A percentile compares a stretch with the other conserved stretches of the same genome.
Conservation (phyloP, 2,329 filamentous ascomycete genomes). For the Iodosphaeria phyllophila region DNA sequence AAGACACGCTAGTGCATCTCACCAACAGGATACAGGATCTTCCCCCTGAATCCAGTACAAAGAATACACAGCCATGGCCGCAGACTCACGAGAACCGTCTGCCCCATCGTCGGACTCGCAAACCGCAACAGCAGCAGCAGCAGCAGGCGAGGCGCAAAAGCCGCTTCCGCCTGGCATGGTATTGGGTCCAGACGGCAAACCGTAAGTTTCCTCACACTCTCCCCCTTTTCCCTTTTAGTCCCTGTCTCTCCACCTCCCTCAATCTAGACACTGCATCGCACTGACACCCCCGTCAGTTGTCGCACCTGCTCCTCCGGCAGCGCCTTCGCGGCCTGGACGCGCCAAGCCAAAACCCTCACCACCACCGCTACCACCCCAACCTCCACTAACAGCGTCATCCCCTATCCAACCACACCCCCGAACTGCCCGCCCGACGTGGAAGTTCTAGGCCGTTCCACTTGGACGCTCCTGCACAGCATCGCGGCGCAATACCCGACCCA, state of each 20-base stretch:
- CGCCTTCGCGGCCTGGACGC: slow-evolving; percentile 40
- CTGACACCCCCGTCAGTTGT: no score
- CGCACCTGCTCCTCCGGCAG: slow-evolving; percentile 50
- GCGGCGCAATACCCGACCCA: slow-evolving; percentile 65
- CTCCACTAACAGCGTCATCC: slow-evolving; percentile 11
- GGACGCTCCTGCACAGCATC: slow-evolving; percentile 87
- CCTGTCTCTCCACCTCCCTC: background rate
- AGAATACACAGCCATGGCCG: slow-evolving; percentile 14
- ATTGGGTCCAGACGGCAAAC: slow-evolving; percentile 66
- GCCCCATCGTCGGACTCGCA: no score
- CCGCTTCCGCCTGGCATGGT: slow-evolving; percentile 54
- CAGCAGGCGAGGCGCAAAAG: slow-evolving; percentile 18
- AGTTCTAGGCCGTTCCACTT: slow-evolving; percentile 66
- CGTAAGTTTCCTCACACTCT: slow-evolving; percentile 32
- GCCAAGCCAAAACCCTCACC: slow-evolving; percentile 24
- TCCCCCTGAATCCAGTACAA: background rate
- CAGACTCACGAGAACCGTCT: slow-evolving; percentile 15
- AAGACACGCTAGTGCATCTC: background rate
- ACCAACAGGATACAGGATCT: no score
- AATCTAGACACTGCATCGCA: no score
- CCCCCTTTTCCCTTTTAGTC: no score
- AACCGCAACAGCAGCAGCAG: no score
- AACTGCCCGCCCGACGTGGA: slow-evolving; percentile 90
- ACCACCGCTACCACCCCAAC: slow-evolving; percentile 13
- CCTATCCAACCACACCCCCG: slow-evolving; percentile 18